Percentiles rank a stretch among this genome's conserved stretches.
phyloP scores from a whole-genome alignment of 768 basidiomycete species.

The Kwoniella newhampshirensis region DNA sequence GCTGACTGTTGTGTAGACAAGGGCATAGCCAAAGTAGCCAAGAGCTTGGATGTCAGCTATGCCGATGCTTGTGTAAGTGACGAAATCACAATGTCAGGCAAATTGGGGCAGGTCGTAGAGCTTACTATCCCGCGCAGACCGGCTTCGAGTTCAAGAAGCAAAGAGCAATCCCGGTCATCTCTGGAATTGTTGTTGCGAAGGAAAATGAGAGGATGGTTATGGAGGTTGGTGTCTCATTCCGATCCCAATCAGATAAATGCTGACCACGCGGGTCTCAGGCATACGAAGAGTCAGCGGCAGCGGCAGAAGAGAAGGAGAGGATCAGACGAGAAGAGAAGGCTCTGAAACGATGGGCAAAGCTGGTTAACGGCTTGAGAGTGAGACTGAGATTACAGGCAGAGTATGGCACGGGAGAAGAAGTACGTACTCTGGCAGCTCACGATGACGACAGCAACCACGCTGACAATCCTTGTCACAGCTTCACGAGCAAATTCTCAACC shows the following conservation, averaged over 20 bases:
- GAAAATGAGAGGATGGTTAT: constrained; percentile 73
- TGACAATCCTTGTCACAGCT: constrained; percentile 15
- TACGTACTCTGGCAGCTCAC: constrained; percentile 3
- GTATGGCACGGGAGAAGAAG: constrained; percentile 57
- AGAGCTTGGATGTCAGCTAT: constrained; percentile 79
- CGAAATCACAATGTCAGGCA: neutral
- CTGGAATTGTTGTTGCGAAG: constrained; percentile 80
- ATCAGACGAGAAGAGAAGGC: constrained; percentile 74
- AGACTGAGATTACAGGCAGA: constrained; percentile 77
- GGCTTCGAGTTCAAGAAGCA: constrained; percentile 96
- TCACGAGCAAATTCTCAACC: constrained; percentile 33
- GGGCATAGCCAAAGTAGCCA: constrained; percentile 83
- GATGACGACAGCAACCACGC: neutral
- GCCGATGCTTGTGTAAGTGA: constrained; percentile 90
- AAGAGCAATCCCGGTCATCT: constrained; percentile 76
- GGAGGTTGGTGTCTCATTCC: constrained; percentile 61
- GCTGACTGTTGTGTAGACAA: constrained; percentile 61
- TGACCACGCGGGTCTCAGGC: constrained; percentile 59
- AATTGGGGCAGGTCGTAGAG: neutral
- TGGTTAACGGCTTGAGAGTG: constrained; percentile 84
- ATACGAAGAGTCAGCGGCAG: constrained; percentile 76
- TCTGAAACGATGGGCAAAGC: constrained; percentile 80
- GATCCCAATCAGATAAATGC: neutral
- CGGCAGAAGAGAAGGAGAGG: constrained; percentile 72
- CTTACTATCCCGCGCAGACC: constrained; percentile 59